phyloP scores from a whole-genome alignment of 2,329 filamentous ascomycete genomes.

The Talaromyces pinophilus region DNA sequence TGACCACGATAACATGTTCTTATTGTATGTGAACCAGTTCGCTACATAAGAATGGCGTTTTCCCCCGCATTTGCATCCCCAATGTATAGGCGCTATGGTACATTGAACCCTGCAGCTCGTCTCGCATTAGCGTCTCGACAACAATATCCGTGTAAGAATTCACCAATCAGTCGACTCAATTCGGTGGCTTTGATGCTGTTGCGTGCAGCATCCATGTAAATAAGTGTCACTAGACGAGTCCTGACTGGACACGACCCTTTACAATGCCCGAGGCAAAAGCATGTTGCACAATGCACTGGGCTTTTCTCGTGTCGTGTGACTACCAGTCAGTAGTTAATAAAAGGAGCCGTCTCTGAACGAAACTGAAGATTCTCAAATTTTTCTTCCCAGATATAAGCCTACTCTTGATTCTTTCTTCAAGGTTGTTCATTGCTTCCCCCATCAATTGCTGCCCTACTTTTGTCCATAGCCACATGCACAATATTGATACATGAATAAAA shows the following conservation, averaged over 20 bases:
- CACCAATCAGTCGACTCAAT: not conserved
- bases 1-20: no score
- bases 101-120: not conserved
- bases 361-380: not conserved
- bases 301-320: not conserved
- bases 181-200: not conserved
- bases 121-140: not conserved
- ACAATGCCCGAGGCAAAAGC: not conserved
- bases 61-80: not conserved
- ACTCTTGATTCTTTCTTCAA: not conserved
- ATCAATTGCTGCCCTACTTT: not conserved
- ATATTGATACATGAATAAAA: not conserved
- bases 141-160: not conserved
- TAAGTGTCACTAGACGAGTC: no score
- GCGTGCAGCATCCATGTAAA: not conserved
- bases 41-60: not conserved
- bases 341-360: not conserved
- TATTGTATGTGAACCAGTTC: not conserved
- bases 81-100: not conserved
- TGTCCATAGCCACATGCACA: not conserved
- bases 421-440: no score
- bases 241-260: not conserved
- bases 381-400: not conserved
- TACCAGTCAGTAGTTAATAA: not conserved
- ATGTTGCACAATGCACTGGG: not conserved